Evolutionary conservation across 257 asterid genomes (phyloP).

Genomic region (Nicotiana otophora): DNA sequence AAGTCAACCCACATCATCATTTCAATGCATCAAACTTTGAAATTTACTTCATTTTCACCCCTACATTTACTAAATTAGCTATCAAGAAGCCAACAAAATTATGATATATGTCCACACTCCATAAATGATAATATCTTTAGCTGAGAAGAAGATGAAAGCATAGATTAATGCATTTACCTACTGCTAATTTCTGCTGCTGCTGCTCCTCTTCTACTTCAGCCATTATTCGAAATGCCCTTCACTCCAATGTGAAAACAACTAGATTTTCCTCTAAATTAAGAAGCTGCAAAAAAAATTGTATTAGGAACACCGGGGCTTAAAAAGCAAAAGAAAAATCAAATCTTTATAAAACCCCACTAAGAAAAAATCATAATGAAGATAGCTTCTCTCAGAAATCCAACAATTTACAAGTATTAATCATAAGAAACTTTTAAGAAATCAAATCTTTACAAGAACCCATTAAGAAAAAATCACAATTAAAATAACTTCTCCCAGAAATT

Average conservation of each 20-base stretch:
- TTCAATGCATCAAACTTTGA: background rate
- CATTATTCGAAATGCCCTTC: conserved; percentile 27
- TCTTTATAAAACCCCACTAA: background rate
- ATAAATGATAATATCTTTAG: background rate
- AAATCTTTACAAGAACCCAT: background rate
- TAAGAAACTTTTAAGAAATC: no score
- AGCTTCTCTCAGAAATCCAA: background rate
- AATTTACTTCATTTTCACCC: background rate
- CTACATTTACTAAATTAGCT: no score
- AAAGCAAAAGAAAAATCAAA: background rate
- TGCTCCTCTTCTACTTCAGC: conserved; percentile 34
- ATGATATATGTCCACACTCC: no score
- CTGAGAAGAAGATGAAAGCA: background rate
- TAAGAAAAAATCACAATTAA: background rate
- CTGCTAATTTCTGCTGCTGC: conserved; percentile 28
- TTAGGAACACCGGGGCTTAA: background rate
- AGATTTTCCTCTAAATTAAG: no score
- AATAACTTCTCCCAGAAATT: background rate
- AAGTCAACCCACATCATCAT: background rate
- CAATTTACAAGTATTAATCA: background rate
- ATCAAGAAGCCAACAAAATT: no score
- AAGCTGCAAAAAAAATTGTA: background rate
- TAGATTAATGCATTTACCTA: conserved; percentile 34
- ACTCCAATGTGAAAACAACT: background rate
- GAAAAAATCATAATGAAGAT: background rate